Evolutionary conservation across 2,329 filamentous ascomycete species (phyloP), one percentile per base, ranked within the genome.

Genomic region (Leptographium wingfieldii): DNA sequence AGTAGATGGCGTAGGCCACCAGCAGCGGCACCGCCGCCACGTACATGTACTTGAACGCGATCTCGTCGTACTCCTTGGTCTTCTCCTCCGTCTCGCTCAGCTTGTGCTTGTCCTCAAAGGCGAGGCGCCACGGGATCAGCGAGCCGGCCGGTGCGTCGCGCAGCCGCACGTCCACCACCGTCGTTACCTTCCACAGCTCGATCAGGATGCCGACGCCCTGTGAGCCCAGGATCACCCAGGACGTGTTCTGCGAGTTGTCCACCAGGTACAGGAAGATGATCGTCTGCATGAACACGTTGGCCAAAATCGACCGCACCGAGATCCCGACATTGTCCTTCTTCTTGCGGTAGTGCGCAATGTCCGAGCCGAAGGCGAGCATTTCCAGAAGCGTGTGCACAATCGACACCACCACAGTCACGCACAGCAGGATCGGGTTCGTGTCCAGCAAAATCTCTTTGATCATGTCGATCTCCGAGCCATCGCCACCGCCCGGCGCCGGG

Each of bases 241-340:
- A 95, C 0, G 94, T 99, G 72, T 94, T 95, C 61, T 96, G 91
- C 65, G 91, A 95, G 77, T 99, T 97, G 76, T 99, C 94, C 68
- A 99, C 77, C 35, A 99, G 82, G 74, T 99, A 99, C 54, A 99
- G 80, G 81, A 99, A 95, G 73, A 99, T 96, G 69, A 97, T 81
- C 7, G 81, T 73, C 73, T 99, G 94, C 94, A 99, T 99, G 73
- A 97, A 92, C 63, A 97, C 92, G 69, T 97, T 99, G 71, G 90
- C 91, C 60, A 99, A 78, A 69, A 99, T 99, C 38, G 92, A 95
- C 60, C 94, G 90, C 62, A 99, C 88, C 1, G 92, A 96, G 54
- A 96, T 95, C 64, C 94, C 94, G 33, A 99, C 88, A 61, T 96
- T 94, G 76, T 97, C 95, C 80, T 99, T 99, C 86, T 99, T 99